Evolutionary conservation across 2,329 filamentous ascomycete species (phyloP), one percentile per base, ranked within the genome.

Genomic region (Thielaviopsis musarum): DNA sequence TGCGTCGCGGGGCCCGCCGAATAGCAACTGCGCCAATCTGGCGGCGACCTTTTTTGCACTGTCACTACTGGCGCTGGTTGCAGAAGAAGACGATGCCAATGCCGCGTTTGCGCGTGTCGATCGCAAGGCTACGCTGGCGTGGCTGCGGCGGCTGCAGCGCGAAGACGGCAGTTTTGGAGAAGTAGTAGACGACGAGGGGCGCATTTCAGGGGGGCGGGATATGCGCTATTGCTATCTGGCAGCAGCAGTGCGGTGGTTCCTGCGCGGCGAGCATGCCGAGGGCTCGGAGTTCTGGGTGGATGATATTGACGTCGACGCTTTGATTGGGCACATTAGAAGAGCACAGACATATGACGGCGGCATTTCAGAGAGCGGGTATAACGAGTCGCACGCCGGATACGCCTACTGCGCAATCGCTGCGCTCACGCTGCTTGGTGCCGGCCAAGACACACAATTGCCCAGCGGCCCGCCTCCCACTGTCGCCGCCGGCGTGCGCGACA

Each of bases 161-260:
- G 70, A 74, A 0, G 88, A 97, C 68, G 93, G 93, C 1, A 94
- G 90, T 66, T 97, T 98, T 69, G 93, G 91, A 0, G 91, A 98
- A 71, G 80, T 88, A 0, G 68, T 91, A 2, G 79, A 77, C 4
- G 79, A 81, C 65, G 68, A 73, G 13, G 75, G 75, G 68, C 64
- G 71, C 66, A 66, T 91, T n/a, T 80, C 83, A 41, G 91, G 91
- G 0, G 89, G 89, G 0, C 79, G 81, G 59, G 93, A 98, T 70
- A 85, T 90, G 73, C 78, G 93, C 59, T 91, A 91, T 68, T 93
- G 89, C 65, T 95, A 93, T 69, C 83, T 90, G 67, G 91, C 88
- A 3, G 81, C 87, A 19, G 83, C 83, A 9, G 83, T 95, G 34
- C 77, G 93, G 48, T 95, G 88, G 81, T 86, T 95, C 59, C 70